Evolutionary conservation across 371 early-diverging fungal species (phyloP).

Genomic region (Mucor racemosus): DNA sequence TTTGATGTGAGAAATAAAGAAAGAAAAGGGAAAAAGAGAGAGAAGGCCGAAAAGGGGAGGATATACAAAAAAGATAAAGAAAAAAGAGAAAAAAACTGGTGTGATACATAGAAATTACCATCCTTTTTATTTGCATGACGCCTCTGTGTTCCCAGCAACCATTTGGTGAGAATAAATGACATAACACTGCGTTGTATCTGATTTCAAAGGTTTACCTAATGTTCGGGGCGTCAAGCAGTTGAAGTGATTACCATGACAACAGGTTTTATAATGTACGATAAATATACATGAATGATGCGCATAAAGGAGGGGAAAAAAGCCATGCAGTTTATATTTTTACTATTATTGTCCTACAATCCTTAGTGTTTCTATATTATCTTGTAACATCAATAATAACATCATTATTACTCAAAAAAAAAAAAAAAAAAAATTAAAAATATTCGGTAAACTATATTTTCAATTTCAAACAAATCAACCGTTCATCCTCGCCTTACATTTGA

Average conservation of each 20-base stretch:
- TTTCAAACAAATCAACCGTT: too few relatives aligned
- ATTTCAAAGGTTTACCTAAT: too few relatives aligned
- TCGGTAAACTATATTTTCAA: too few relatives aligned
- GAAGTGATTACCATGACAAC: too few relatives aligned
- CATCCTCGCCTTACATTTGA: too few relatives aligned
- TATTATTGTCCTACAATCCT: neutral
- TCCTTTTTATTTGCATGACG: conserved; percentile 24
- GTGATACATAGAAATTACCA: conserved; percentile 8
- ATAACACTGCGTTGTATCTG: neutral
- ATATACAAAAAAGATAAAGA: neutral
- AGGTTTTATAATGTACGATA: too few relatives aligned
- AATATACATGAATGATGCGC: too few relatives aligned
- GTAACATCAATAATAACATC: conserved; percentile 2
- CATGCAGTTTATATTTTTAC: neutral
- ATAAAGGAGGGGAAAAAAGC: neutral
- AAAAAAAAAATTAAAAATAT: too few relatives aligned
- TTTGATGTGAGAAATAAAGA: neutral
- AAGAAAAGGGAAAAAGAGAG: conserved; percentile 1
- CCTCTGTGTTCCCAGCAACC: conserved; percentile 16
- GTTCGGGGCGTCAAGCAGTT: too few relatives aligned
- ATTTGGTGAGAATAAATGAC: conserved; percentile 19
- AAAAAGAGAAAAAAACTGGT: conserved; percentile 1
- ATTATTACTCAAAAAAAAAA: neutral
- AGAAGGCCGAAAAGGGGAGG: neutral
- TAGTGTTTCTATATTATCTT: neutral